Base-by-base conservation (phyloP, 2,329 filamentous ascomycete genomes). In the Trichoderma cornu-damae region DNA sequence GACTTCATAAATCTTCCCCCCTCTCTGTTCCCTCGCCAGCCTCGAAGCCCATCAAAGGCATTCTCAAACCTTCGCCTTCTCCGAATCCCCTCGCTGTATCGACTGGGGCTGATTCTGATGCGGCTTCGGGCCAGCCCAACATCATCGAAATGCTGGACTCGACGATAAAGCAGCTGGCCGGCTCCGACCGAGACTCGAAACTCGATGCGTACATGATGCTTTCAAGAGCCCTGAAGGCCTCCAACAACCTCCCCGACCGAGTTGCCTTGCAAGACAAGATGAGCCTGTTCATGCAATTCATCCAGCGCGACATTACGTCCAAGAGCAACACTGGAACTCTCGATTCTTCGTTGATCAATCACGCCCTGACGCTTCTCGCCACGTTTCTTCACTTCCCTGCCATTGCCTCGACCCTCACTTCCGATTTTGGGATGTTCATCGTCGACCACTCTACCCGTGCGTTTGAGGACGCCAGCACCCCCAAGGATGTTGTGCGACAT, bases 161-260 rank as follows among this genome's bases (percentile, higher is more conserved):
- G 0, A 84, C 90, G 4, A 81, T 90, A 34, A 86, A 89, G 71
- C 88, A 94, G 72, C 80, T 99, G 47, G 88, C 87, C 35, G 85
- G 88, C 20, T 77, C 84, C 28, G 88, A 91, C 63, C 80, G 87
- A 53, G 81, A 85, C 58, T 85, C 84, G 11, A 87, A 87, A 63
- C 73, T 94, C 30, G 94, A 99, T 73, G 90, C 92, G 48, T 97
- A 99, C 67, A 85, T 86, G 68, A 88, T 88, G 66, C 77, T 99
- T 43, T 83, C 87, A 30, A 81, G 85, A 32, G 85, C 87, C 3
- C 76, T 96, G 64, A 89, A 90, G 69, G 82, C 87, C 5, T 96
- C 93, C 58, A 89, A 92, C 61, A 88, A 89, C 63, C 75, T 95
- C 12, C 91, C 91, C 0, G 87, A 94, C 63, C 77, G 84, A 34